Base-by-base conservation (phyloP, 352 stramenopile species). In the Pythium coloratum region DNA sequence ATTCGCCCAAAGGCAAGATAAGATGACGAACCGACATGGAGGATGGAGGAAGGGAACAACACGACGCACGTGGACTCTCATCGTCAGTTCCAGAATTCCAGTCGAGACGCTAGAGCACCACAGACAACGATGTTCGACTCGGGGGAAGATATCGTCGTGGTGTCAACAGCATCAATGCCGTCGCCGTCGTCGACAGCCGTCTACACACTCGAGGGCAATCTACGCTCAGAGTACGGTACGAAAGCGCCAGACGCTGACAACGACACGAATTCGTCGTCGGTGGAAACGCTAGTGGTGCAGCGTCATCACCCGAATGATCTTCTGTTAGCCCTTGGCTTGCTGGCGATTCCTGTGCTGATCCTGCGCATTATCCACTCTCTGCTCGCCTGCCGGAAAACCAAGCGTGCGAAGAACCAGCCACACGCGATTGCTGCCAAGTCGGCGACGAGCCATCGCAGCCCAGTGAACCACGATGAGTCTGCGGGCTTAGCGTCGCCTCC, bases 151-250 rank as follows among this genome's bases (percentile, higher is more conserved):
- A 44, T 3, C 36, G 2, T 44, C 36, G 36, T 4, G 12, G 7
- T 16, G 0, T 12, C 36, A 2, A 30, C 2, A 3, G 30, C 6
- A n/a, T 20, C 9, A n/a, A 33, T 26, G n/a, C 33, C 10, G 16
- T 4, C 6, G 28, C 7, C 18, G 30, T n/a, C 16, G 54, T 20
- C 8, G 33, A n/a, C 7, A 16, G 42, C 24, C 16, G 34, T 30
- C 34, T 20, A 49, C 55, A 26, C n/a, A 10, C 33, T 28, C 8
- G 14, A 50, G 1, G 33, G 18, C 9, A 50, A 28, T 16, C 53
- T 57, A 40, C 42, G 42, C 16, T 59, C 62, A 4, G 54, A 62
- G 32, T 58, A 68, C 55, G 62, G 54, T 10, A 38, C 62, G 20
- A 62, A 63, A 34, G 30, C 55, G 0, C 30, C 26, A 8, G 28